Conservation (phyloP, 176 grass and related monocot species). For the Oropetium thomaeum region DNA sequence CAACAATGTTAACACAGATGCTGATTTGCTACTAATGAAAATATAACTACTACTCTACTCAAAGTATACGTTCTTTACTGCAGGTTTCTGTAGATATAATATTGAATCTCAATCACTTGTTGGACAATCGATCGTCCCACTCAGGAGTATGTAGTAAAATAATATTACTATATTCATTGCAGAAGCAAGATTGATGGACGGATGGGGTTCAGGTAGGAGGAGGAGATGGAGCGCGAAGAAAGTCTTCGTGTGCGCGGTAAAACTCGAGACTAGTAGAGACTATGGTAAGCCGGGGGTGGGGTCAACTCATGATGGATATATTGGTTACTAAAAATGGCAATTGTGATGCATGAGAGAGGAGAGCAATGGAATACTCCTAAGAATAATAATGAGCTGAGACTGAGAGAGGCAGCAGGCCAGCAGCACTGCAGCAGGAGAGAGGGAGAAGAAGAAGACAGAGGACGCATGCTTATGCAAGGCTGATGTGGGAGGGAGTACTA, state of each 20-base stretch:
- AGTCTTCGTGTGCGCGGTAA: constrained; percentile 1
- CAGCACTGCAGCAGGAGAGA: neutral
- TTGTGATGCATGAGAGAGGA: constrained; percentile 17
- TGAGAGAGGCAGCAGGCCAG: too few relatives aligned
- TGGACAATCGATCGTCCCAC: neutral
- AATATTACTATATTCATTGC: too few relatives aligned
- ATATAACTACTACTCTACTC: too few relatives aligned
- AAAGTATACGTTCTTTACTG: too few relatives aligned
- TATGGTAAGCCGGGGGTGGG: constrained; percentile 8
- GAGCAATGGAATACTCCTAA: constrained; percentile 6
- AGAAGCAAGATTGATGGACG: constrained; percentile 10
- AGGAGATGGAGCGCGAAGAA: neutral
- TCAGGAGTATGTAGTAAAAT: neutral
- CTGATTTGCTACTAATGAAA: too few relatives aligned
- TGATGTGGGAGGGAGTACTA: constrained; percentile 10
- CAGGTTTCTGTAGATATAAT: neutral
- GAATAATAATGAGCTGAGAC: constrained; percentile 26
- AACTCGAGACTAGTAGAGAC: too few relatives aligned
- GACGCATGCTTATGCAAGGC: constrained; percentile 31
- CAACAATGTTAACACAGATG: too few relatives aligned
- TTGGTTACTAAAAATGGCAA: constrained; percentile 41
- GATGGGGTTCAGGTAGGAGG: constrained; percentile 39
- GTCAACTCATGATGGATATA: constrained; percentile 36
- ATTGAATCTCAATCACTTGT: neutral
- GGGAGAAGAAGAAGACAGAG: constrained; percentile 18